These are phyloP conservation scores for Plasmodium cynomolgi DNA, from an alignment of 169 alveolate species.

Conservation along the genomic window DNA sequence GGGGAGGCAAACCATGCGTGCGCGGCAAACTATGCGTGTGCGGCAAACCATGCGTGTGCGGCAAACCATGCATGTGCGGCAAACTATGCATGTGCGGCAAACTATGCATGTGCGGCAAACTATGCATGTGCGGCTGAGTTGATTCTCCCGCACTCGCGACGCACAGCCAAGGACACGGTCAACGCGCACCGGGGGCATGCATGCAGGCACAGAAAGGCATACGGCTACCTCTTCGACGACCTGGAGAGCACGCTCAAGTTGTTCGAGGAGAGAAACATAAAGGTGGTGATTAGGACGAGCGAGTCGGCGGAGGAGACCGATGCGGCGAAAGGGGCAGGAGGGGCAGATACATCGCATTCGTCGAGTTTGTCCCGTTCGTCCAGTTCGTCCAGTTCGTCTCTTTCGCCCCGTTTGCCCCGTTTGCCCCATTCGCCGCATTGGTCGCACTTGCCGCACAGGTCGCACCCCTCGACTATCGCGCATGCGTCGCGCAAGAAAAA, in stretches of 20 bases:
- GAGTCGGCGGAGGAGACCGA: neutral
- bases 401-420: too few species aligned
- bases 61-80: neutral
- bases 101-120: neutral
- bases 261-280: slow-evolving; percentile 20
- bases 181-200: neutral
- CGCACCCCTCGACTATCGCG: neutral
- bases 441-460: neutral
- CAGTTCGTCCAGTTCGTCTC: too few species aligned
- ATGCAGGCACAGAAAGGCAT: neutral
- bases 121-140: too few species aligned
- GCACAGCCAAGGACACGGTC: neutral
- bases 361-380: neutral
- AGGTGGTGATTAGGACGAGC: slow-evolving; percentile 2
- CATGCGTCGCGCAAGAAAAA: neutral
- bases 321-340: neutral
- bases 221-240: neutral
- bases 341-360: neutral
- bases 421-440: too few species aligned
- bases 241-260: neutral
- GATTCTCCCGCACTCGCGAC: neutral
- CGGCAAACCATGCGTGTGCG: neutral
- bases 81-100: neutral
- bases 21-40: neutral
- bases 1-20: too few species aligned